Evolutionary conservation across 257 asterid species (phyloP).

Genomic region (Lithospermum erythrorhizon): DNA sequence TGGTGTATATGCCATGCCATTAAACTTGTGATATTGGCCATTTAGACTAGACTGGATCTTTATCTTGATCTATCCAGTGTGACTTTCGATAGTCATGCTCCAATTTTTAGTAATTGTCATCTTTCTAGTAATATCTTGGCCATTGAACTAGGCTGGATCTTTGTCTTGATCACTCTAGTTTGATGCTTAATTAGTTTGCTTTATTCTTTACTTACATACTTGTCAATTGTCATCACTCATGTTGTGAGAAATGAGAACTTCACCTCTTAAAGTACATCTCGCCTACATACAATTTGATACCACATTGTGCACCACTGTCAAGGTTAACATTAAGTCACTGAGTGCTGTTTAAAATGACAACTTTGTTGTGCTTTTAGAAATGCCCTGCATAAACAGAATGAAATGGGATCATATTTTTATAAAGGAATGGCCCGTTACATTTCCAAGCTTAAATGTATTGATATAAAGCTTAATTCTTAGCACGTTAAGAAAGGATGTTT

Average conservation of each 20-base stretch:
- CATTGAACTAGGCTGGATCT: neutral
- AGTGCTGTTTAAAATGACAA: neutral
- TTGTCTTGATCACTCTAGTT: neutral
- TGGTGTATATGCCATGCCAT: neutral
- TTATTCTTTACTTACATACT: too few species aligned
- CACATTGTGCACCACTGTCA: neutral
- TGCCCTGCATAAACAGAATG: neutral
- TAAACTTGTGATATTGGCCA: neutral
- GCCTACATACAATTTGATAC: neutral
- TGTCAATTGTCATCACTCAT: neutral
- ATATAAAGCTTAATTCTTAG: too few species aligned
- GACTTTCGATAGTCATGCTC: neutral
- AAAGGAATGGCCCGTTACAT: too few species aligned
- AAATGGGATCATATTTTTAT: too few species aligned
- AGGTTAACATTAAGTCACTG: neutral
- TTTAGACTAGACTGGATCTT: neutral
- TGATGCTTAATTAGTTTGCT: neutral
- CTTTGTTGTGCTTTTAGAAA: neutral
- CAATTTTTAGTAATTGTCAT: neutral
- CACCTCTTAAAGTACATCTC: neutral
- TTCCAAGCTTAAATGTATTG: too few species aligned
- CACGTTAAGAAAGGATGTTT: neutral
- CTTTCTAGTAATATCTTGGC: neutral
- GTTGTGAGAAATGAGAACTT: neutral
- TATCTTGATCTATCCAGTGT: neutral